Evolutionary conservation across 495 filamentous ascomycete species (phyloP).

Genomic region (Filosporella fistucella): DNA sequence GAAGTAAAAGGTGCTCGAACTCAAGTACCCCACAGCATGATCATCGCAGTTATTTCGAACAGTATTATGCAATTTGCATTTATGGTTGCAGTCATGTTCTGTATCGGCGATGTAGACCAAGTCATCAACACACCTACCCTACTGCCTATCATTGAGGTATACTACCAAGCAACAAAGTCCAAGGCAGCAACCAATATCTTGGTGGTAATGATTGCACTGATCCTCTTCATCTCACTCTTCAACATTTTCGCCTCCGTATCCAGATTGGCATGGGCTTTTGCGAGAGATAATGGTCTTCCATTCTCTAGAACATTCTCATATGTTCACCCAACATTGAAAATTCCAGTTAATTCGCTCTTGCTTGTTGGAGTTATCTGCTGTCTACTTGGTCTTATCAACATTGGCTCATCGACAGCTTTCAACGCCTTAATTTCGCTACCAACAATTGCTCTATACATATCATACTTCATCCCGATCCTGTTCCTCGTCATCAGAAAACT

Average conservation of each 20-base stretch:
- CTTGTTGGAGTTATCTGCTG: conserved; percentile 44
- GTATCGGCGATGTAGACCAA: conserved; percentile 34
- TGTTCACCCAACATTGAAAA: conserved; percentile 33
- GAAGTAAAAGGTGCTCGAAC: too few relatives aligned
- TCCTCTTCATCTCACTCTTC: too few relatives aligned
- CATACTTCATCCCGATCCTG: conserved; percentile 38
- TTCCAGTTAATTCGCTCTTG: conserved; percentile 52
- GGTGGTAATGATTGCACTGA: too few relatives aligned
- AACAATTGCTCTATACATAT: conserved; percentile 35
- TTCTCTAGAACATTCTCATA: conserved; percentile 35
- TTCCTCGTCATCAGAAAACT: conserved; percentile 26
- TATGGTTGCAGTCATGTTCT: conserved; percentile 42
- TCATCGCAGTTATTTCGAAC: too few relatives aligned
- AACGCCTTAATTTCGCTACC: conserved; percentile 49
- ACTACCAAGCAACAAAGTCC: conserved; percentile 35
- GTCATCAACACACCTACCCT: conserved; percentile 27
- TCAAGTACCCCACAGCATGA: too few relatives aligned
- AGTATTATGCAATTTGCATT: too few relatives aligned
- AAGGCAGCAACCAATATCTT: conserved; percentile 26
- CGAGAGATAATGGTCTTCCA: conserved; percentile 48
- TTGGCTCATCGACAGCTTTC: conserved; percentile 52
- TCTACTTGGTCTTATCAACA: conserved; percentile 56
- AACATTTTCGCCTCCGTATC: conserved; percentile 50
- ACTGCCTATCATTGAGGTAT: conserved; percentile 48
- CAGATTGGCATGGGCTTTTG: conserved; percentile 50